Evolutionary conservation across 2,329 filamentous ascomycete genomes (phyloP), one percentile per base, ranked within the genome.

Genomic region (Alternaria dauci): DNA sequence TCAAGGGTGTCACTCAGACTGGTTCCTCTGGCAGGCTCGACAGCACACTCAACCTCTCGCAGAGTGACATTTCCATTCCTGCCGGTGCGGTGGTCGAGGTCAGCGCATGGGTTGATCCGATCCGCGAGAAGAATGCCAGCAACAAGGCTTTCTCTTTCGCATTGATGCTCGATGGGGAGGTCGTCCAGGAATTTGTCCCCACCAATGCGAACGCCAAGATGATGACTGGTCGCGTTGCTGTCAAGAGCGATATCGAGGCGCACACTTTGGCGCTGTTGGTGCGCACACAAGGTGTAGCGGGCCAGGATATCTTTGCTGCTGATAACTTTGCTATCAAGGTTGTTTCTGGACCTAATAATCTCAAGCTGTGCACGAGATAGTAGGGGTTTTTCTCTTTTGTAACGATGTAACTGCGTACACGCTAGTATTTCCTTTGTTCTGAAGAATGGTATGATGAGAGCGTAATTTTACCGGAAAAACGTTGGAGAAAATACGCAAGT

Each of bases 241-340:
- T 53, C 6, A 41, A 41, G n/a, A 30, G 9, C 8, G 16, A 25
- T 38, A 32, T 42, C 7, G 38, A 41, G 8, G 25, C 26, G 28
- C 50, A 53, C 20, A 42, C 36, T 6, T 8, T 53, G 12, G 30
- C 50, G n/a, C 50, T 53, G 2, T 26, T 42, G 25, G 50, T 53
- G 26, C 50, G 50, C 23, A 34, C 36, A 3, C 8, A n/a, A 4
- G 50, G 50, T 42, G 14, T 14, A 1, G 25, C 14, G 2, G 16
- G 26, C 16, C 14, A 23, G 25, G 36, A 53, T 20, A 41, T 41
- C n/a, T 53, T 20, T 16, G 38, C 25, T 18, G 50, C 50, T n/a
- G 47, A 51, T 38, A 32, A 51, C 25, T 51, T 51, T 4, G 18
- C 4, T 20, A 51, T 51, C 32, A 51, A 38, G 47, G 32, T 51